Base-by-base conservation (phyloP, 2,329 filamentous ascomycete genomes). In the Graphiopsis chlorocephala region DNA sequence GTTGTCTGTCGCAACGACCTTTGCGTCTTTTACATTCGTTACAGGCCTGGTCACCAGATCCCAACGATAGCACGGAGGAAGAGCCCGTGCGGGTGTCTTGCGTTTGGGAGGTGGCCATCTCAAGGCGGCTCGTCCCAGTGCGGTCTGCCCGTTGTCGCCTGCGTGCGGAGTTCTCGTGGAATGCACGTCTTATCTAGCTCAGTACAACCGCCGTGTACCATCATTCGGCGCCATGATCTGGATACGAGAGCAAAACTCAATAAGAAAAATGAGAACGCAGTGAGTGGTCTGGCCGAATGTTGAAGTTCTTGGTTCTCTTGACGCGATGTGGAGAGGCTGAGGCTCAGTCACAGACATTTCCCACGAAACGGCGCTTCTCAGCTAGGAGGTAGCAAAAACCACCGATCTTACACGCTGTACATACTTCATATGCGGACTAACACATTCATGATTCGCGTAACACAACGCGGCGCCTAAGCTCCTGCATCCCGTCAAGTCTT, bases 1-100 rank as follows among this genome's bases (percentile, higher is more conserved):
- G 61, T 33, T 78, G 75, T 7, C 66, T 64, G 64, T 72, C 71
- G 58, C 72, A 74, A 14, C 67, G 64, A 3, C 68, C 70, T 64
- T 73, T 73, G 11, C 72, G 45, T 20, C 72, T 64, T 61, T 68
- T 71, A 56, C 71, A 74, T 55, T 74, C 72, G 50, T 72, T 72
- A 63, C 72, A 73, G 2, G 68, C 67, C 45, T 70, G 67, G 42
- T 72, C 71, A 25, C 66, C 48, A 38, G 63, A 23, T 29, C 66
- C 58, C 28, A 65, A 60, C n/a, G 52, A 47, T 2, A 63, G 4
- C 53, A 64, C 20, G 3, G 35, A n/a, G 2, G 35, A 26, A 38
- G 23, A n/a, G 33, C 15, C 33, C 25, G 23, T 10, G 29, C 25
- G 33, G 15, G 33, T 2, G 25, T 52, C 17, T n/a, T 20, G 50